These are phyloP conservation scores for Rhododendron ovatum DNA, from an alignment of 148 eudicot genomes.

Conservation along the genomic window DNA sequence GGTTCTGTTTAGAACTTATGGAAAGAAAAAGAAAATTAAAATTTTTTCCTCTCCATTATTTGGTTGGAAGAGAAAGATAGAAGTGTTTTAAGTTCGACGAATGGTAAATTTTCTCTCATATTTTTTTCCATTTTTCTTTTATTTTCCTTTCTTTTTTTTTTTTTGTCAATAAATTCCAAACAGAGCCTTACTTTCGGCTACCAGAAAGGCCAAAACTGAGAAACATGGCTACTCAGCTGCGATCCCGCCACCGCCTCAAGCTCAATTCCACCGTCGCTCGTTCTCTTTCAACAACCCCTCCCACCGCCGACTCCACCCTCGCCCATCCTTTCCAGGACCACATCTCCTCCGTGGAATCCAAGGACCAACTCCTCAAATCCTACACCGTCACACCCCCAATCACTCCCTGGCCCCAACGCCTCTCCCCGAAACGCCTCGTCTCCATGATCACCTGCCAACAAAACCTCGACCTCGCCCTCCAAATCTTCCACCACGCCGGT, in stretches of 20 bases:
- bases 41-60: too few species aligned
- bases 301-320: conserved; percentile 17
- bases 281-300: conserved; percentile 4
- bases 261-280: not conserved
- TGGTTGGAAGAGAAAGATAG: too few species aligned
- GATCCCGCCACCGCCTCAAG: not conserved
- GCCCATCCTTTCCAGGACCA: conserved; percentile 27
- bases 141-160: too few species aligned
- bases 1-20: too few species aligned
- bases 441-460: conserved; percentile 64
- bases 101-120: too few species aligned
- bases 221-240: not conserved
- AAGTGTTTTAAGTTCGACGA: too few species aligned
- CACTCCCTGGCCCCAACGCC: conserved; percentile 82
- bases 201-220: not conserved
- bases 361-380: conserved; percentile 43
- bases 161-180: too few species aligned
- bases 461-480: conserved; percentile 69
- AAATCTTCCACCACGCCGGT: conserved; percentile 69
- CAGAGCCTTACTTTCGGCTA: too few species aligned
- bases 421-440: conserved; percentile 50
- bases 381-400: conserved; percentile 62
- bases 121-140: too few species aligned
- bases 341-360: conserved; percentile 35
- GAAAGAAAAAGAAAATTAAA: too few species aligned